phyloP scores from a whole-genome alignment of 2,329 filamentous ascomycete genomes.

The Alternaria viburni region DNA sequence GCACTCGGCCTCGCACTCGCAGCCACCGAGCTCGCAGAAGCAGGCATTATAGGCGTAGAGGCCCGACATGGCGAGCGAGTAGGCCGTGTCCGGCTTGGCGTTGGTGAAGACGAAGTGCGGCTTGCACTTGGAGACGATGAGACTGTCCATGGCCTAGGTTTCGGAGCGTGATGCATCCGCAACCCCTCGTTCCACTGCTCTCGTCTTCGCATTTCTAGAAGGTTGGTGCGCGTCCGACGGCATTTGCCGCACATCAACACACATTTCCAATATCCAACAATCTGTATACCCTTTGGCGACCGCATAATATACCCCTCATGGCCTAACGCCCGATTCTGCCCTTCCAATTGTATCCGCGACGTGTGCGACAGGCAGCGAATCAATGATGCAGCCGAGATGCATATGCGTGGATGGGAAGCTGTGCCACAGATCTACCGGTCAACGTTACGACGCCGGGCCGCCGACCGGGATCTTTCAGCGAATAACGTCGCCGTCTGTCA shows the following conservation, averaged over 20 bases:
- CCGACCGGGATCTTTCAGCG: slow-evolving; percentile 6
- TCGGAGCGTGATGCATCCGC: slow-evolving; percentile 22
- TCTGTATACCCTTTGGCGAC: slow-evolving; percentile 5
- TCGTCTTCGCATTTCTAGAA: slow-evolving; percentile 4
- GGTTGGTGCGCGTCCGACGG: background rate
- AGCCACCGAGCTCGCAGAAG: slow-evolving; percentile 82
- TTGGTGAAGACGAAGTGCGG: slow-evolving; percentile 90
- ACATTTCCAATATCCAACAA: slow-evolving; percentile 7
- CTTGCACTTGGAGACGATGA: slow-evolving; percentile 87
- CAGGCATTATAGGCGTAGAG: slow-evolving; percentile 87
- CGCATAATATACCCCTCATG: slow-evolving; percentile 3
- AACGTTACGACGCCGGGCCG: slow-evolving; percentile 8
- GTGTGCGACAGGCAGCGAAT: background rate
- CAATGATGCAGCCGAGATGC: background rate
- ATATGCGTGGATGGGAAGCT: slow-evolving; percentile 3
- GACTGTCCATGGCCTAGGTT: slow-evolving; percentile 80
- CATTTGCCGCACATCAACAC: background rate
- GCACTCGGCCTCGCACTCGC: slow-evolving; percentile 69
- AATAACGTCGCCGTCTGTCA: slow-evolving; percentile 3
- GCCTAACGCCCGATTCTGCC: slow-evolving; percentile 5
- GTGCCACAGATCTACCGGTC: slow-evolving; percentile 14
- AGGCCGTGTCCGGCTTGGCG: slow-evolving; percentile 82
- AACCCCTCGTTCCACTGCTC: background rate
- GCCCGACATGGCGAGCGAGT: slow-evolving; percentile 78
- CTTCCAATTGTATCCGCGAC: slow-evolving; percentile 1